phyloP scores from a whole-genome alignment of 371 early-diverging fungal genomes.

The Smittium culicis region DNA sequence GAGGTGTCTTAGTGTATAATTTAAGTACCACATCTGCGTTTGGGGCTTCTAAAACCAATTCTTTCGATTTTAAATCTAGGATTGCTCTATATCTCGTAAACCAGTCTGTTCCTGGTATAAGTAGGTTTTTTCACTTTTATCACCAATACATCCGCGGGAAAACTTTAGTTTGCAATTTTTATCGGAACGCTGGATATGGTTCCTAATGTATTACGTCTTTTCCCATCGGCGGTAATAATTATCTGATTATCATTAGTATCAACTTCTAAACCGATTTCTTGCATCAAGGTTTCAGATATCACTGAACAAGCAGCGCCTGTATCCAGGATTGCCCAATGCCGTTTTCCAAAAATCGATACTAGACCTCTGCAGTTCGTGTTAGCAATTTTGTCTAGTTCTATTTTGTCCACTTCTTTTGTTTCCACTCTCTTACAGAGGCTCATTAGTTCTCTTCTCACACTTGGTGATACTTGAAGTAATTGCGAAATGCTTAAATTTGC shows the following conservation, averaged over 20 bases:
- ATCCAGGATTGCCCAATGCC: not conserved
- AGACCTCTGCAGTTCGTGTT: not conserved
- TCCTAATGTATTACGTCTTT: not conserved
- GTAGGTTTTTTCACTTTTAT: not conserved
- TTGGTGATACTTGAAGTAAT: not conserved
- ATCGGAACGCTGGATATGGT: not conserved
- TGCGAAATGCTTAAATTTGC: not conserved
- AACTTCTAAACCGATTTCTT: not conserved
- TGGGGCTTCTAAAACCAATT: not conserved
- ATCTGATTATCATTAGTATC: constrained; percentile 1
- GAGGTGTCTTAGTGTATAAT: not conserved
- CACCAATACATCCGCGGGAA: constrained; percentile 3
- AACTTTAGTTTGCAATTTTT: not conserved
- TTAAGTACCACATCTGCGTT: not conserved
- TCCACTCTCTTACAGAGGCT: constrained; percentile 3
- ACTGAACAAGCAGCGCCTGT: constrained; percentile 4
- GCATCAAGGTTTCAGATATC: not conserved
- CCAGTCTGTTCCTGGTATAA: constrained; percentile 1
- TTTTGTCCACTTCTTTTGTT: not conserved
- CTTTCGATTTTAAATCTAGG: not conserved
- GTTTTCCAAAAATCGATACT: not conserved
- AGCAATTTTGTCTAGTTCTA: not conserved
- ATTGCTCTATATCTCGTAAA: not conserved
- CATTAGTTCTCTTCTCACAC: not conserved
- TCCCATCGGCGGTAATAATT: constrained; percentile 1